Evolutionary conservation across 495 filamentous ascomycete genomes (phyloP).

Genomic region (Cenococcum geophilum): DNA sequence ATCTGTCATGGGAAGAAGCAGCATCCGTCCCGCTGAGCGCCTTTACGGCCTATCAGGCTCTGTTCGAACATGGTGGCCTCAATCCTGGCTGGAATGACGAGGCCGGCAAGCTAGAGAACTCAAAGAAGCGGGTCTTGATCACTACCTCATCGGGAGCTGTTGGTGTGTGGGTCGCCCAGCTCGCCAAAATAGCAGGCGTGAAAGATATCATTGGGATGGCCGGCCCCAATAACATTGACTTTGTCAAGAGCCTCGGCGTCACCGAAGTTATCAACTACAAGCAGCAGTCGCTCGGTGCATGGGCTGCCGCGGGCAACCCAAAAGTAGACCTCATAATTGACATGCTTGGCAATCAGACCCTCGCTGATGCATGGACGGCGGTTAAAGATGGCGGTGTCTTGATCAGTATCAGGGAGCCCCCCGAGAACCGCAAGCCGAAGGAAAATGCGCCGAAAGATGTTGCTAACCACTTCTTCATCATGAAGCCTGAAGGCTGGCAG

Average conservation of each 20-base stretch:
- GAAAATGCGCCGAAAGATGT: conserved; percentile 31
- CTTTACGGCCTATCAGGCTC: conserved; percentile 52
- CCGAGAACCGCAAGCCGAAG: conserved; percentile 40
- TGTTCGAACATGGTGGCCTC: conserved; percentile 49
- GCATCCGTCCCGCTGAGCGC: conserved; percentile 48
- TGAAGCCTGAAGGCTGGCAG: conserved; percentile 40
- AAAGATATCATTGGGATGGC: conserved; percentile 37
- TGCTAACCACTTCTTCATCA: conserved; percentile 43
- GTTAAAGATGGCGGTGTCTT: conserved; percentile 43
- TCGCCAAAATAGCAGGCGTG: conserved; percentile 43
- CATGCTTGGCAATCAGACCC: conserved; percentile 41
- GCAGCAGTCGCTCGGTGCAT: conserved; percentile 33
- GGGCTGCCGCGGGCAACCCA: conserved; percentile 28
- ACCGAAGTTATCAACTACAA: conserved; percentile 44
- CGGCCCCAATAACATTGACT: conserved; percentile 38
- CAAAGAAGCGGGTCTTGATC: conserved; percentile 43
- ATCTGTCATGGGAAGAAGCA: conserved; percentile 44
- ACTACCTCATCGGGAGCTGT: conserved; percentile 47
- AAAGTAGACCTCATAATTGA: conserved; percentile 48
- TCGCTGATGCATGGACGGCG: conserved; percentile 44
- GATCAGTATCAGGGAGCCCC: conserved; percentile 47
- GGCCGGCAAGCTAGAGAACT: conserved; percentile 30
- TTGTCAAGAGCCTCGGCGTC: conserved; percentile 43
- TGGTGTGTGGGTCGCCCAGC: conserved; percentile 51
- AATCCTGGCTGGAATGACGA: not conserved